Conservation (phyloP, 2,329 filamentous ascomycete genomes). For the Fusarium sp. region DNA sequence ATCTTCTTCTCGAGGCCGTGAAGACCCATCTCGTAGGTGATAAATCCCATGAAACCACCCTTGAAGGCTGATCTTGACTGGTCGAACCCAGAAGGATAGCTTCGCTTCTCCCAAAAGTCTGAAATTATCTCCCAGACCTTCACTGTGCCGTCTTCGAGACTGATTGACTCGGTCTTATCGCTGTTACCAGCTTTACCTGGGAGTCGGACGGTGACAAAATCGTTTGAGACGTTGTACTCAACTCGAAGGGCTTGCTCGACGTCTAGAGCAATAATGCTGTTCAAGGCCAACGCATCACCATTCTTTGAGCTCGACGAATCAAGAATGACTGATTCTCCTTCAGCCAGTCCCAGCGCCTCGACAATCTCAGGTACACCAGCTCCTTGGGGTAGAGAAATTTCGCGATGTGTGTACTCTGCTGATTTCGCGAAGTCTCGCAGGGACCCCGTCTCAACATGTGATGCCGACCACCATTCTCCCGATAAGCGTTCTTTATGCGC, state of each 20-base stretch:
- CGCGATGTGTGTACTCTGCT: slow-evolving; percentile 53
- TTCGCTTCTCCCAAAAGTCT: slow-evolving; percentile 54
- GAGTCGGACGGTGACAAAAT: slow-evolving; percentile 49
- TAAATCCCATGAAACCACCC: slow-evolving; percentile 85
- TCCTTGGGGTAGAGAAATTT: slow-evolving; percentile 57
- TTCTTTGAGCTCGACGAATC: slow-evolving; percentile 68
- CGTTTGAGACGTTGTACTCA: slow-evolving; percentile 66
- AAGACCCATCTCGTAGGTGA: slow-evolving; percentile 86
- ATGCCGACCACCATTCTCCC: slow-evolving; percentile 26
- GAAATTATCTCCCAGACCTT: slow-evolving; percentile 64
- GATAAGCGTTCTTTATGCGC: slow-evolving; percentile 19
- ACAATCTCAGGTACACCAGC: slow-evolving; percentile 66
- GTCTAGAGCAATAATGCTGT: slow-evolving; percentile 79
- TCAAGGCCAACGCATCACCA: slow-evolving; percentile 60
- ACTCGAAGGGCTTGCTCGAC: slow-evolving; percentile 66
- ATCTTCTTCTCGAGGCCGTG: slow-evolving; percentile 48
- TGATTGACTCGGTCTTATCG: slow-evolving; percentile 30
- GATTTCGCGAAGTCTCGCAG: slow-evolving; percentile 30
- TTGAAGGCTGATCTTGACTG: slow-evolving; percentile 68
- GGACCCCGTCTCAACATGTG: not conserved
- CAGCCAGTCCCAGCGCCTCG: slow-evolving; percentile 58
- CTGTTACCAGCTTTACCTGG: slow-evolving; percentile 22
- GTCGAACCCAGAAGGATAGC: slow-evolving; percentile 33
- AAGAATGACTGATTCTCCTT: slow-evolving; percentile 64
- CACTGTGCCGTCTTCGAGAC: slow-evolving; percentile 44